These are phyloP conservation scores for Cyphellophora europaea DNA, from an alignment of 2,329 filamentous ascomycete species.

Conservation along the genomic window DNA sequence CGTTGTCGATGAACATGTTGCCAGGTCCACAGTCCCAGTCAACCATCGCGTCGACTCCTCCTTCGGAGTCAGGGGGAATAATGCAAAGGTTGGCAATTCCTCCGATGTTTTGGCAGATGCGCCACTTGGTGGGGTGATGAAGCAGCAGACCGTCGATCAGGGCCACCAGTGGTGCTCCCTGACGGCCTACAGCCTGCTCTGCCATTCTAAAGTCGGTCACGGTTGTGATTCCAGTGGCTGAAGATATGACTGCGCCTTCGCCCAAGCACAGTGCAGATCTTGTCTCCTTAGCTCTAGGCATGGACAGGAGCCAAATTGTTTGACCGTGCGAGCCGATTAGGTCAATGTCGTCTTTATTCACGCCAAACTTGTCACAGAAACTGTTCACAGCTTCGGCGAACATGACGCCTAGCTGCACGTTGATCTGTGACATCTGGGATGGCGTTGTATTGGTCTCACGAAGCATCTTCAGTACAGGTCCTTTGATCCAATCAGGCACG, in stretches of 20 bases:
- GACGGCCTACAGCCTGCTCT: constrained; percentile 46
- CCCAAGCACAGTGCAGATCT: constrained; percentile 45
- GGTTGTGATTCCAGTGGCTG: constrained; percentile 46
- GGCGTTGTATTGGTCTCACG: constrained; percentile 42
- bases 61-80: constrained; percentile 23
- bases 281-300: constrained; percentile 38
- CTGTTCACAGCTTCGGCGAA: constrained; percentile 42
- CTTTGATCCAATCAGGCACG: constrained; percentile 43
- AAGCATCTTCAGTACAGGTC: constrained; percentile 48
- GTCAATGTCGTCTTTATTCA: constrained; percentile 41
- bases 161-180: constrained; percentile 46
- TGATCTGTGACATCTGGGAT: constrained; percentile 45
- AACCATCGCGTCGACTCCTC: constrained; percentile 30
- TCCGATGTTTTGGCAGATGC: constrained; percentile 52
- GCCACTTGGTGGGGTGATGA: constrained; percentile 45
- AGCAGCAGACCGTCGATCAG: constrained; percentile 48
- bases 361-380: constrained; percentile 36
- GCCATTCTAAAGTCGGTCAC: constrained; percentile 48
- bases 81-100: constrained; percentile 49
- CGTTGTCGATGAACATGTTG: constrained; percentile 48
- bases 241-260: constrained; percentile 45
- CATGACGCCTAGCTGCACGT: constrained; percentile 46
- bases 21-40: constrained; percentile 50
- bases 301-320: constrained; percentile 47
- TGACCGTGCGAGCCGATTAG: constrained; percentile 49